Base-by-base conservation (phyloP, 2,329 filamentous ascomycete genomes). In the Davidsoniella eucalypti region DNA sequence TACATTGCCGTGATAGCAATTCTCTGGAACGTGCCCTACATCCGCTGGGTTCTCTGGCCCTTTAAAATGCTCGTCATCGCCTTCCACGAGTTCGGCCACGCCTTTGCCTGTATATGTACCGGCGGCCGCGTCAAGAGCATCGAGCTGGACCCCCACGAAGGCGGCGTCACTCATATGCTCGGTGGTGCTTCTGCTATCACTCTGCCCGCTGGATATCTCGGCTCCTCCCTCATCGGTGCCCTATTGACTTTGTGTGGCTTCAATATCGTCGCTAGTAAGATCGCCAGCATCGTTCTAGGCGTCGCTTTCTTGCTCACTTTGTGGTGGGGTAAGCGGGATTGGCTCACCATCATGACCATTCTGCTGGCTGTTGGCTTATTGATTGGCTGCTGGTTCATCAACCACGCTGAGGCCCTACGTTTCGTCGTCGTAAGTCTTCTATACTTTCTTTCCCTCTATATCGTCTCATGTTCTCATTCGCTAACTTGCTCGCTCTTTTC, bases 51-150 rank as follows among this genome's bases (percentile, higher is more conserved):
- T 1, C 66, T 88, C 36, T 88, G 83, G 83, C 84, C 84, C 3
- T 87, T 88, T 68, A 88, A 88, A 79, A 87, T 87, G 83, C 72
- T 88, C 17, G 82, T 85, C 47, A 87, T 88, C 55, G 84, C 84
- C 37, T 88, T 87, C 63, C 84, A 88, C 65, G 84, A 88, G 57
- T 80, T 87, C 59, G 77, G 81, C 10, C 84, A 88, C 64, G 84
- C 84, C 45, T 75, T 86, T 57, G 78, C 78, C 1, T 81, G 82
- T 38, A 73, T 80, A 55, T 74, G 78, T 53, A 88, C 84, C 0
- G 84, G 84, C 50, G 84, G 84, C 4, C 71, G 68, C 50, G 84
- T 88, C 56, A 77, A 85, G 60, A 82, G 77, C 38, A 87, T 88
- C 58, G 80, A 1, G 16, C 48, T 56, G 36, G 53, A 56, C 49